These are phyloP conservation scores for Dactylorhiza incarnata DNA, from an alignment of 106 monocot species.

Conservation along the genomic window DNA sequence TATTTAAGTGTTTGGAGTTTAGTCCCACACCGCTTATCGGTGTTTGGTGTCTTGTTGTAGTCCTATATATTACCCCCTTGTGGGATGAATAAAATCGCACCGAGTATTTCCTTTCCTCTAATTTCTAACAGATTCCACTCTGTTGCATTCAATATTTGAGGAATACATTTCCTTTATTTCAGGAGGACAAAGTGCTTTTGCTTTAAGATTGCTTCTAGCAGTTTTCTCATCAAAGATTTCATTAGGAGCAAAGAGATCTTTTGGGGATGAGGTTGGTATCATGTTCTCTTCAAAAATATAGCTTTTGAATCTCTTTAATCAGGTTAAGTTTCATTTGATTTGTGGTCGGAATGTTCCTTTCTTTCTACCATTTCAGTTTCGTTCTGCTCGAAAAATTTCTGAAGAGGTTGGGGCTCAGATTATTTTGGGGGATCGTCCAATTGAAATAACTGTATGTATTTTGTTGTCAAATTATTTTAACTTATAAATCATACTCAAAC, in stretches of 20 bases:
- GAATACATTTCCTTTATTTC: conserved; percentile 1
- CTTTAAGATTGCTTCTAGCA: conserved; percentile 80
- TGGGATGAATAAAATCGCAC: too few species aligned
- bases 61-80: too few species aligned
- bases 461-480: background rate
- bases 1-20: too few species aligned
- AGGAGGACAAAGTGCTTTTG: conserved; percentile 96
- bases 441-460: conserved; percentile 86
- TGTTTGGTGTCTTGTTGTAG: too few species aligned
- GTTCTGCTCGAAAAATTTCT: conserved; percentile 73
- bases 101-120: too few species aligned
- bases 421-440: conserved; percentile 93
- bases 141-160: background rate
- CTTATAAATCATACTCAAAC: background rate
- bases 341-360: background rate
- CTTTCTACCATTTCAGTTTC: conserved; percentile 52
- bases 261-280: conserved; percentile 69
- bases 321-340: background rate
- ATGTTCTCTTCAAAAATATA: background rate
- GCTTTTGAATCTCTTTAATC: background rate
- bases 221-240: conserved; percentile 89
- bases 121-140: background rate
- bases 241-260: conserved; percentile 42
- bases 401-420: conserved; percentile 86
- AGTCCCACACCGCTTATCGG: too few species aligned